Evolutionary conservation across 2,329 filamentous ascomycete species (phyloP).

Genomic region (Trichophyton schoenleinii): DNA sequence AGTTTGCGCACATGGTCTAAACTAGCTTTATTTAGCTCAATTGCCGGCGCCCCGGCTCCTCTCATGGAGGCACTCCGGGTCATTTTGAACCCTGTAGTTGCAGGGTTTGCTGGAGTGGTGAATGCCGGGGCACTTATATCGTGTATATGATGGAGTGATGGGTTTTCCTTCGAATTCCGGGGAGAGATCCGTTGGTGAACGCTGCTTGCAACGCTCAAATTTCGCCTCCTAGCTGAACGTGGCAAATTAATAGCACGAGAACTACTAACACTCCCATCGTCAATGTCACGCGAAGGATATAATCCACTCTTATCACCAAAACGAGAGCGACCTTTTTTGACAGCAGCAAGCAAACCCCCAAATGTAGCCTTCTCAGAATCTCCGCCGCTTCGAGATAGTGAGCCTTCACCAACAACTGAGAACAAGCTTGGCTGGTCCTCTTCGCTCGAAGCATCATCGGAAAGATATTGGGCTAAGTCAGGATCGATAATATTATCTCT

Average conservation of each 20-base stretch:
- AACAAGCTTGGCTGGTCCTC: constrained; percentile 86
- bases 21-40: constrained; percentile 78
- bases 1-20: constrained; percentile 77
- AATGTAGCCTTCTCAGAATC: constrained; percentile 66
- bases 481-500: constrained; percentile 98
- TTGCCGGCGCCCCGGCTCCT: constrained; percentile 57
- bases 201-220: constrained; percentile 71
- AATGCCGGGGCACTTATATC: constrained; percentile 26
- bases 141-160: constrained; percentile 22
- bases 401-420: constrained; percentile 54
- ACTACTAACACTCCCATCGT: constrained; percentile 52
- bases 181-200: constrained; percentile 60
- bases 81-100: constrained; percentile 37
- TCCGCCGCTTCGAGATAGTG: constrained; percentile 48
- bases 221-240: constrained; percentile 58
- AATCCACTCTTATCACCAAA: constrained; percentile 64
- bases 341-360: constrained; percentile 56
- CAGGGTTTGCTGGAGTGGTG: constrained; percentile 35
- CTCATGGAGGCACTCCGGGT: constrained; percentile 75
- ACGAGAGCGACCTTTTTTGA: constrained; percentile 62
- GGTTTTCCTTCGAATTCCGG: constrained; percentile 48
- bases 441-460: constrained; percentile 81
- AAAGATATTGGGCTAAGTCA: constrained; percentile 88
- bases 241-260: constrained; percentile 47
- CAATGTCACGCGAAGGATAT: constrained; percentile 52